These are phyloP conservation scores for Radiomyces spectabilis DNA, from an alignment of 192 early-diverging fungal genomes.

Conservation along the genomic window DNA sequence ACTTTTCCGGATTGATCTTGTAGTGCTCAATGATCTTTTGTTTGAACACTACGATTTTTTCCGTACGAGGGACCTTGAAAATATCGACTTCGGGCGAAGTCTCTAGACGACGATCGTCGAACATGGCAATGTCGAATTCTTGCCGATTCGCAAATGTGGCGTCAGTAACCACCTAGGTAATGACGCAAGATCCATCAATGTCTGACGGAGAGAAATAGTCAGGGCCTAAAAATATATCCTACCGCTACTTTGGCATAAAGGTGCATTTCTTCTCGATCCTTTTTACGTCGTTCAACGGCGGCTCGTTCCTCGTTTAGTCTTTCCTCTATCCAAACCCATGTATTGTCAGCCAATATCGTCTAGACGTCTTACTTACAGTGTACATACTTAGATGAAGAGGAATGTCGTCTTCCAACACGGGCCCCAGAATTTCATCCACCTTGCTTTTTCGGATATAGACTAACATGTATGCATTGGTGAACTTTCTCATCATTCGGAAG, in stretches of 20 bases:
- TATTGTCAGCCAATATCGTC: too few relatives aligned
- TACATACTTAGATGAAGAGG: constrained; percentile 78
- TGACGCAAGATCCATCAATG: neutral
- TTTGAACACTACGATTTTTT: constrained; percentile 9
- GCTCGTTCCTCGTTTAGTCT: constrained; percentile 60
- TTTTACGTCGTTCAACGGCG: constrained; percentile 47
- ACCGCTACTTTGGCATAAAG: constrained; percentile 58
- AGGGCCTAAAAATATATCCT: constrained; percentile 4
- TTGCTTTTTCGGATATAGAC: constrained; percentile 86
- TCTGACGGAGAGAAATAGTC: neutral
- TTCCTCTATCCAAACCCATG: constrained; percentile 9
- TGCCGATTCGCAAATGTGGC: constrained; percentile 59
- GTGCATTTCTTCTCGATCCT: constrained; percentile 68
- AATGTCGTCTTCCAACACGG: constrained; percentile 59
- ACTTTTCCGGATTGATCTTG: constrained; percentile 25
- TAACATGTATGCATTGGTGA: constrained; percentile 98
- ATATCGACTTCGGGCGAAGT: constrained; percentile 4
- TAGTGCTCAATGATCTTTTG: constrained; percentile 9
- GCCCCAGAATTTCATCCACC: constrained; percentile 62
- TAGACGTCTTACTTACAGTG: too few relatives aligned
- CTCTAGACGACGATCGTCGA: constrained; percentile 35
- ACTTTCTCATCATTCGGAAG: constrained; percentile 61
- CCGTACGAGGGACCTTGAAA: constrained; percentile 6
- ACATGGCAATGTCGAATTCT: constrained; percentile 84
- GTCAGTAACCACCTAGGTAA: constrained; percentile 54